Percentiles rank a stretch among this genome's conserved stretches.
phyloP scores from a whole-genome alignment of 2,329 filamentous ascomycete species.

The Cercospora zeae-maydis region DNA sequence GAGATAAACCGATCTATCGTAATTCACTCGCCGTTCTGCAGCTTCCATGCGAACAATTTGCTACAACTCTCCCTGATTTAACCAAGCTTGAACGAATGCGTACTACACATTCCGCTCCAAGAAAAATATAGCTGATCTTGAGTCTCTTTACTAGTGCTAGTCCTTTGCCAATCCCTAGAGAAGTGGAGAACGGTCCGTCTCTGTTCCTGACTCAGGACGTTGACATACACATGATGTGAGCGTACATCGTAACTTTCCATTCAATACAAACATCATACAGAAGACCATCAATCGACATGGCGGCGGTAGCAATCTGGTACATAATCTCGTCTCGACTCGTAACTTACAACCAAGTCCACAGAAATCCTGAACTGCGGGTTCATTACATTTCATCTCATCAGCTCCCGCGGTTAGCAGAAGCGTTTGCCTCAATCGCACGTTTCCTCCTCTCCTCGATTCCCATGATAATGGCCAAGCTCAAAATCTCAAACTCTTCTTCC shows the following conservation, averaged over 20 bases:
- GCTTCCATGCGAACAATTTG: background rate
- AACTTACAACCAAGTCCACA: background rate
- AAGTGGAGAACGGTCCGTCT: no score
- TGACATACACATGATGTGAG: no score
- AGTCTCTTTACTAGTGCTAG: no score
- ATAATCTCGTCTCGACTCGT: background rate
- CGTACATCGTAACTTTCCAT: no score
- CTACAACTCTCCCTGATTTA: background rate
- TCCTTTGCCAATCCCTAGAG: no score
- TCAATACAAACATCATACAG: background rate
- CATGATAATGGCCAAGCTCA: conserved; percentile 5
- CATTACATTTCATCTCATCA: background rate
- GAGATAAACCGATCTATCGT: background rate
- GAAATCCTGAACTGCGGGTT: background rate
- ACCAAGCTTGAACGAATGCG: background rate
- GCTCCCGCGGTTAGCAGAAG: background rate
- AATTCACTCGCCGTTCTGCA: background rate
- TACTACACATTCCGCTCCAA: background rate
- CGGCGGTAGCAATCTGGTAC: background rate
- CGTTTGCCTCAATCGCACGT: background rate
- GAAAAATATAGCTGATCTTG: background rate
- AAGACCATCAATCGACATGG: background rate
- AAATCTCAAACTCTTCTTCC: background rate
- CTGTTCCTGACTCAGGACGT: no score
- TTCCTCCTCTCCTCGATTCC: background rate